These are phyloP conservation scores for Candida frijolesensis DNA, from an alignment of 1,139 yeast genomes.

Conservation along the genomic window DNA sequence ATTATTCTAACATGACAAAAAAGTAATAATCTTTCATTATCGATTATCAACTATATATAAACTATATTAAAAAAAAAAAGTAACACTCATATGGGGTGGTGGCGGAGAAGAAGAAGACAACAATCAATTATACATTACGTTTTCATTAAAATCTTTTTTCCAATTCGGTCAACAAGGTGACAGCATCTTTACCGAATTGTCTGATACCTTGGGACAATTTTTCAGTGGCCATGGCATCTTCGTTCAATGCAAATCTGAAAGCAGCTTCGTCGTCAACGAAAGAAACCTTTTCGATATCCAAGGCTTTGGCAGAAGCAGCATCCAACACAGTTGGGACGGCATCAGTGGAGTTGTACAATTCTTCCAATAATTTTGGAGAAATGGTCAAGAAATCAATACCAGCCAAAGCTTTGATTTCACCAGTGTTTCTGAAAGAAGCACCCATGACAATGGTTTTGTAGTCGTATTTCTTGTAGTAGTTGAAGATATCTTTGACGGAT, in stretches of 20 bases:
- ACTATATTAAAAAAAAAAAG: slow-evolving; percentile 1
- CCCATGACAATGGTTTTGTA: slow-evolving; percentile 99
- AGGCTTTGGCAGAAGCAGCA: slow-evolving; percentile 53
- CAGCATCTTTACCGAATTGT: slow-evolving; percentile 93
- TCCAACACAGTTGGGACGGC: slow-evolving; percentile 81
- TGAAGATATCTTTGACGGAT: slow-evolving; percentile 85
- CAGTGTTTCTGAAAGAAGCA: slow-evolving; percentile 98
- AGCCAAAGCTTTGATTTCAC: slow-evolving; percentile 95
- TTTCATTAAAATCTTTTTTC: slow-evolving; percentile 60
- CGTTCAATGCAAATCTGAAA: slow-evolving; percentile 91
- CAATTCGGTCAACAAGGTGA: slow-evolving; percentile 76
- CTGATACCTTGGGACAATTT: slow-evolving; percentile 98
- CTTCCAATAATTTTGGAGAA: slow-evolving; percentile 90
- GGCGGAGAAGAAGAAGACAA: neutral
- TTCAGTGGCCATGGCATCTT: slow-evolving; percentile 98
- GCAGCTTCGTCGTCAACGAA: slow-evolving; percentile 83
- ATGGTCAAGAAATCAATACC: slow-evolving; percentile 97
- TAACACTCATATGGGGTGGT: neutral
- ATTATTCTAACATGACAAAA: neutral
- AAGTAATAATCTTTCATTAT: neutral
- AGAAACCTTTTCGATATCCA: slow-evolving; percentile 69
- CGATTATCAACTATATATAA: neutral
- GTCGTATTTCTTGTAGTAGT: slow-evolving; percentile 97
- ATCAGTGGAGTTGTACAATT: slow-evolving; percentile 76
- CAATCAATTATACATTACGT: neutral